Conservation (phyloP, 2,329 filamentous ascomycete genomes). For the Aureobasidium sp. region DNA sequence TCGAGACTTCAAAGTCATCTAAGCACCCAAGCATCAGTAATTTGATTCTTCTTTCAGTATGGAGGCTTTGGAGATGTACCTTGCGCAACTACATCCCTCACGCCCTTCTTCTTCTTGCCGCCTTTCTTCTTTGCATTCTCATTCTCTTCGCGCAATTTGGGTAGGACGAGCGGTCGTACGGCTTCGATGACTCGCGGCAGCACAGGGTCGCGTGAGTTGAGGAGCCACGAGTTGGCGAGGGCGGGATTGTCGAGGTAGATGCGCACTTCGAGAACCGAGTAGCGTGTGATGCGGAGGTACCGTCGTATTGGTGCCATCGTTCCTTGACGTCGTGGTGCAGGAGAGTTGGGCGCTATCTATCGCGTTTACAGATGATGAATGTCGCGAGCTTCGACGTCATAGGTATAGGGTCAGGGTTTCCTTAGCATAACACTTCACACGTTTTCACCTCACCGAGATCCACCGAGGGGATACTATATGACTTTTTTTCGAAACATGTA, state of each 20-base stretch:
- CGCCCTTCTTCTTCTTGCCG: conserved; percentile 57
- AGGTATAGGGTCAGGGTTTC: neutral
- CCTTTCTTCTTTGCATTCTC: conserved; percentile 53
- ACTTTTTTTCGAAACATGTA: neutral
- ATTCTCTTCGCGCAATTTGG: conserved; percentile 84
- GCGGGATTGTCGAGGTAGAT: conserved; percentile 92
- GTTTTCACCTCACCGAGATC: neutral
- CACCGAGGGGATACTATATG: neutral
- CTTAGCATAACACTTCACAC: neutral
- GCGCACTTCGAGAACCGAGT: conserved; percentile 91
- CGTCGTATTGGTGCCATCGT: conserved; percentile 79
- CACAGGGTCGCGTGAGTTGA: conserved; percentile 67
- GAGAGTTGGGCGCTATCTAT: neutral
- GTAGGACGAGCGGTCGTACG: conserved; percentile 77
- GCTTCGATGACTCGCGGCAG: conserved; percentile 78
- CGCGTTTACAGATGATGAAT: neutral
- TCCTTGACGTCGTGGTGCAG: neutral
- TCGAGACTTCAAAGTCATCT: conserved; percentile 94
- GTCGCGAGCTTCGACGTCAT: neutral
- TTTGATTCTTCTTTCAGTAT: no score
- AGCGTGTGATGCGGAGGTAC: conserved; percentile 86
- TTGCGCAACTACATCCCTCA: conserved; percentile 81
- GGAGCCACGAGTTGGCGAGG: conserved; percentile 74
- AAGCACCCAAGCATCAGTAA: no score
- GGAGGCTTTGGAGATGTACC: conserved; percentile 42